These are phyloP conservation scores for Yamadazyma nakazawae DNA, from an alignment of 805 yeast species.

Conservation along the genomic window DNA sequence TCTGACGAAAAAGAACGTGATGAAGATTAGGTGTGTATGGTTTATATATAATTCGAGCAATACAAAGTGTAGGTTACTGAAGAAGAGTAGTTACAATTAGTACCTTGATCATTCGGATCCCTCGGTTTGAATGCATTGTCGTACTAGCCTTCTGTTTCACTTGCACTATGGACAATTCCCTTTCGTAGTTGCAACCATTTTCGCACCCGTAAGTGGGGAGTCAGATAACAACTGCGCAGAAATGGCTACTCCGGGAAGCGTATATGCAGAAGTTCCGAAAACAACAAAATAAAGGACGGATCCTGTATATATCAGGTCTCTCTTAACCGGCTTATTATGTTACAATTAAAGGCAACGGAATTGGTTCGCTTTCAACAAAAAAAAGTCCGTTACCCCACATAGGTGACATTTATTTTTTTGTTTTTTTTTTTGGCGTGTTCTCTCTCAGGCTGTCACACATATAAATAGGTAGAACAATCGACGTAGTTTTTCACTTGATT, in stretches of 20 bases:
- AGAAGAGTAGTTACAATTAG: too few relatives aligned
- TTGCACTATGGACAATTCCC: too few relatives aligned
- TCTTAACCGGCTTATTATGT: not conserved
- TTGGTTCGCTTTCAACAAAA: not conserved
- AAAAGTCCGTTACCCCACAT: not conserved
- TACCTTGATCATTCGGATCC: too few relatives aligned
- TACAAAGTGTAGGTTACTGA: too few relatives aligned
- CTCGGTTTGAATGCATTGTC: too few relatives aligned
- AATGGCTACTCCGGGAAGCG: not conserved
- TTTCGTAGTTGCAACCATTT: too few relatives aligned
- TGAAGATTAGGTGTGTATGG: not conserved
- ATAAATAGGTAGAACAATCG: not conserved
- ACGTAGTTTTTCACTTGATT: too few relatives aligned
- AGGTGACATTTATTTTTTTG: not conserved
- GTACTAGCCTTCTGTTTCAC: too few relatives aligned
- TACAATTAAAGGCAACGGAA: not conserved
- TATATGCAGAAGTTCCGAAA: not conserved
- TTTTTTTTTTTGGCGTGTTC: not conserved
- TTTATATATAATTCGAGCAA: too few relatives aligned
- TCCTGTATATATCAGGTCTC: not conserved
- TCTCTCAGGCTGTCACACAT: not conserved
- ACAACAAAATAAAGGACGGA: not conserved
- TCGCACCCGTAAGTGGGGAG: too few relatives aligned
- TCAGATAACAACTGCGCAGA: too few relatives aligned
- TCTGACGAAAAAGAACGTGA: conserved; percentile 13